A percentile compares a stretch with the other conserved stretches of the same genome.
phyloP scores from a whole-genome alignment of 2,329 filamentous ascomycete genomes.

The Cordyceps militaris region DNA sequence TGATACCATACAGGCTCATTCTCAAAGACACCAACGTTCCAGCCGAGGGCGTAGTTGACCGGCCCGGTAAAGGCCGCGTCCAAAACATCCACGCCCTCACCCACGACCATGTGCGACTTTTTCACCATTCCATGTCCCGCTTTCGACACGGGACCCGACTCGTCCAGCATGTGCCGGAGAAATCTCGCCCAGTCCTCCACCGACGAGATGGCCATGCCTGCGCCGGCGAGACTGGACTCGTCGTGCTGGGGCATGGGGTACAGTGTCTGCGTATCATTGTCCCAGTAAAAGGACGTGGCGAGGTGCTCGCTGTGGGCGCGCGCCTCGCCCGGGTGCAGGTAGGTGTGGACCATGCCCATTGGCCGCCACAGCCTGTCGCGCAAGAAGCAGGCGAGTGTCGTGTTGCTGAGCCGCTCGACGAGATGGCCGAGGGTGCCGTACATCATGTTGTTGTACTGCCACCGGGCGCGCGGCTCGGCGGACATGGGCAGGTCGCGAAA shows the following conservation, averaged over 20 bases:
- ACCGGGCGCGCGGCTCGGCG: conserved; percentile 34
- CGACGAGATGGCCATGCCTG: conserved; percentile 35
- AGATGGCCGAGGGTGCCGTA: conserved; percentile 35
- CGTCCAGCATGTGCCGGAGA: conserved; percentile 26
- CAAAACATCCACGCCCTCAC: neutral
- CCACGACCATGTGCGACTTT: conserved; percentile 18
- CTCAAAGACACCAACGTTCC: conserved; percentile 18
- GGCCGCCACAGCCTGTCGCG: conserved; percentile 33
- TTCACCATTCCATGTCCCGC: conserved; percentile 21
- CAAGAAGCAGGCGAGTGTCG: conserved; percentile 32
- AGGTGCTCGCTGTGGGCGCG: conserved; percentile 19
- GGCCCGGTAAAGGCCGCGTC: conserved; percentile 17
- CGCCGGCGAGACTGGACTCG: conserved; percentile 29
- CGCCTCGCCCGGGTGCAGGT: conserved; percentile 21
- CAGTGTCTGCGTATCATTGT: conserved; percentile 23
- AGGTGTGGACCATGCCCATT: conserved; percentile 36
- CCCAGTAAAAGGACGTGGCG: conserved; percentile 33
- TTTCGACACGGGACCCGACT: conserved; percentile 22
- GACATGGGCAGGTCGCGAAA: conserved; percentile 38
- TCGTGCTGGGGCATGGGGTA: conserved; percentile 22
- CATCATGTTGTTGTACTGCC: conserved; percentile 44
- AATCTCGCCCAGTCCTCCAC: conserved; percentile 32
- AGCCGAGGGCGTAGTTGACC: conserved; percentile 20
- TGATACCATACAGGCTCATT: conserved; percentile 21
- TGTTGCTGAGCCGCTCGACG: conserved; percentile 30